A percentile compares a stretch with the other conserved stretches of the same genome.
These are phyloP conservation scores for Aquilaria yunnanensis DNA, from an alignment of 345 rosid genomes.

Conservation along the genomic window DNA sequence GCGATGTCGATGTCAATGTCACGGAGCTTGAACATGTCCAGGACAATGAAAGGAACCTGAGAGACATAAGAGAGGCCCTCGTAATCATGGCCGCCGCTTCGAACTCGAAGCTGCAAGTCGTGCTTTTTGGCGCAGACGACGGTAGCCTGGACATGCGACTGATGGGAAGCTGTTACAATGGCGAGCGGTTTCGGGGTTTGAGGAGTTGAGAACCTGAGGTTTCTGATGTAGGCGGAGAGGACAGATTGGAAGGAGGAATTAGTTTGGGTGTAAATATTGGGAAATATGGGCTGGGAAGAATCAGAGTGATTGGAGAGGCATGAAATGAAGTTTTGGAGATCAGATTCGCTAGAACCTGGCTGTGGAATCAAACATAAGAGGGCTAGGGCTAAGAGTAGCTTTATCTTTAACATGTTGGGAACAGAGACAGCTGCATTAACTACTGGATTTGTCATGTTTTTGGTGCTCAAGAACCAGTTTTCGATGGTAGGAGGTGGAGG, in stretches of 20 bases:
- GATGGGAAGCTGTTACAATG: conserved; percentile 34
- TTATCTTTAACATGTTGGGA: too few relatives aligned
- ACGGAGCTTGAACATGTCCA: conserved; percentile 39
- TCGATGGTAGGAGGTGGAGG: too few relatives aligned
- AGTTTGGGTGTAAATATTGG: conserved; percentile 14
- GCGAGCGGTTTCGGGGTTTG: conserved; percentile 37
- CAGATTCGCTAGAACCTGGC: too few relatives aligned
- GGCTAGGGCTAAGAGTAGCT: too few relatives aligned
- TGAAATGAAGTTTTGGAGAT: too few relatives aligned
- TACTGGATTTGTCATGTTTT: too few relatives aligned
- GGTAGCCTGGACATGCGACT: conserved; percentile 43
- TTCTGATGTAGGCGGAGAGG: conserved; percentile 31
- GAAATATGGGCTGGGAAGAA: too few relatives aligned
- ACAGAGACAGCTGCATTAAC: too few relatives aligned
- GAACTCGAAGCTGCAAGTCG: conserved; percentile 31
- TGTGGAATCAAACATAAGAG: too few relatives aligned
- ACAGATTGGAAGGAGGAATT: conserved; percentile 10
- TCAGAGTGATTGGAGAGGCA: too few relatives aligned
- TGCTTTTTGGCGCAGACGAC: conserved; percentile 28
- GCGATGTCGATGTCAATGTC: conserved; percentile 26
- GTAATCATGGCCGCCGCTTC: conserved; percentile 54
- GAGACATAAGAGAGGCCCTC: conserved; percentile 59
- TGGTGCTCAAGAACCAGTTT: too few relatives aligned
- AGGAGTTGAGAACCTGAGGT: conserved; percentile 37
- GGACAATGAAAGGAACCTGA: conserved; percentile 27